These are phyloP conservation scores for Begonia loranthoides DNA, from an alignment of 306 rosid genomes.

Conservation along the genomic window DNA sequence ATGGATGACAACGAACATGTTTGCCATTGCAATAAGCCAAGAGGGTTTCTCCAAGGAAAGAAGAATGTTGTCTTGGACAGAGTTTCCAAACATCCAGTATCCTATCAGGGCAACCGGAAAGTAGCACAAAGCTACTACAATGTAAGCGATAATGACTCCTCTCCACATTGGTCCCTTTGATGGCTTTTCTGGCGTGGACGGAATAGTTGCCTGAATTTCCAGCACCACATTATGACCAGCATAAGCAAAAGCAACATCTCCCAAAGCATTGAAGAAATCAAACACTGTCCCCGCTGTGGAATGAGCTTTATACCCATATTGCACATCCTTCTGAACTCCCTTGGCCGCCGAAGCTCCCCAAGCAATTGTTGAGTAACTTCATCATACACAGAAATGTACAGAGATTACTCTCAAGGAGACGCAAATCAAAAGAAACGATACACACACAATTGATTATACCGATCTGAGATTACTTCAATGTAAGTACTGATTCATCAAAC, in stretches of 20 bases:
- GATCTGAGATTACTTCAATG: no score
- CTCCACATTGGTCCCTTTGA: slow-evolving; percentile 76
- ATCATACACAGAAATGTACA: not conserved
- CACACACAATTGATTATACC: no score
- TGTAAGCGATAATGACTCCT: slow-evolving; percentile 51
- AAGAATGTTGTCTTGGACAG: slow-evolving; percentile 45
- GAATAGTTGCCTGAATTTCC: slow-evolving; percentile 85
- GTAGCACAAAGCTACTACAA: slow-evolving; percentile 59
- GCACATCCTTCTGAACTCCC: slow-evolving; percentile 36
- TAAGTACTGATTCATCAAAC: no score
- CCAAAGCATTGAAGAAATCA: slow-evolving; percentile 49
- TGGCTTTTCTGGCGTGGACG: slow-evolving; percentile 62
- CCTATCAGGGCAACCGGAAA: slow-evolving; percentile 66
- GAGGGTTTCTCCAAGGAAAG: slow-evolving; percentile 37
- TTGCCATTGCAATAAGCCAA: slow-evolving; percentile 61
- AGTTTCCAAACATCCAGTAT: slow-evolving; percentile 42
- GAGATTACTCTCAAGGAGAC: no score
- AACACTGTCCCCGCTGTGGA: slow-evolving; percentile 25
- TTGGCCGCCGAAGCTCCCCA: slow-evolving; percentile 44
- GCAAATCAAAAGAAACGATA: no score
- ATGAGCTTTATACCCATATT: slow-evolving; percentile 21
- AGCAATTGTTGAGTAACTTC: slow-evolving; percentile 67
- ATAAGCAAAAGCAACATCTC: slow-evolving; percentile 57
- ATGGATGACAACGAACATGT: slow-evolving; percentile 58
- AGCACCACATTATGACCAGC: slow-evolving; percentile 73